Evolutionary conservation across 2,329 filamentous ascomycete genomes (phyloP), one percentile per base, ranked within the genome.

Genomic region (Rugonectria rugulosa): DNA sequence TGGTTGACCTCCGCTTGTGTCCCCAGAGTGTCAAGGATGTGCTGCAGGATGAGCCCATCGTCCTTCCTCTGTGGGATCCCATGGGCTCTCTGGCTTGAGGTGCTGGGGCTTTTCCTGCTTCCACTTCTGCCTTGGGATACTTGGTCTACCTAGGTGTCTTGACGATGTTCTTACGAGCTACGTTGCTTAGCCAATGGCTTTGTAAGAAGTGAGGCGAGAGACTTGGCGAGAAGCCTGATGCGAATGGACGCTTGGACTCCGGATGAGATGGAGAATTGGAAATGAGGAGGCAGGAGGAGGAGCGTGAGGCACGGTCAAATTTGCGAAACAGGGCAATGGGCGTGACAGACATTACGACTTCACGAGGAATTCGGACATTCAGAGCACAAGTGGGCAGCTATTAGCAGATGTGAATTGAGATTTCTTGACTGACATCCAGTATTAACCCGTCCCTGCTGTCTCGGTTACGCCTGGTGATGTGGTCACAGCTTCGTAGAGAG

Each of bases 51-150:
- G 80, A 90, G 68, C 85, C 91, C 0, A 82, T 88, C 59, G 84
- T 91, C 49, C 74, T 94, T 57, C 88, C 89, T 2, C 75, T 91
- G 20, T 94, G 90, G 90, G 90, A 93, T 77, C 89, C 90, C 0
- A 91, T 93, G 87, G 89, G 90, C 1, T 81, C 87, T 15, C 70
- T 92, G 72, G 89, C 89, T 63, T 89, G 45, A 53, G 52, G 17
- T 12, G 23, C n/a, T 34, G 29, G 20, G 17, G 6, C 19, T 12
- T 8, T 40, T 40, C 14, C 17, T 40, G 14, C 21, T 6, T 32
- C 12, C 12, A 32, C 12, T 6, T 15, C 17, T 23, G 15, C 43
- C 24, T 34, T 19, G 23, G 26, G 32, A 19, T 20, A 37, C n/a
- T 12, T 21, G 29, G 20, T 17, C 20, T 11, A 19, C 12, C 36